These are phyloP conservation scores for Moricandia arvensis DNA, from an alignment of 345 rosid species.

Conservation along the genomic window DNA sequence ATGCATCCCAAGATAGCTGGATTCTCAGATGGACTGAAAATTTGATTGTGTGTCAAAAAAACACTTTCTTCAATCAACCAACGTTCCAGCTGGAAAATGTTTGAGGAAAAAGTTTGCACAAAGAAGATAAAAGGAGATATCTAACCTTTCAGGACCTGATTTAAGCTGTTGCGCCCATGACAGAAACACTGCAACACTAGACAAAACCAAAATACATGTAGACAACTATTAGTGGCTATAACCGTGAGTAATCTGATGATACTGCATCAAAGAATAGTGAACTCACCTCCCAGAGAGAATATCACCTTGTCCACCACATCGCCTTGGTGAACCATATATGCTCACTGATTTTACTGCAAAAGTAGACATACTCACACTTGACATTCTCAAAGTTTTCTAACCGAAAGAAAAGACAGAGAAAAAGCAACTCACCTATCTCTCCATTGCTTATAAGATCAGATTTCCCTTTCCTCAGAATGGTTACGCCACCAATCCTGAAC, in stretches of 20 bases:
- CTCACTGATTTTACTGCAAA: slow-evolving; percentile 74
- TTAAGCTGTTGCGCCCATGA: slow-evolving; percentile 74
- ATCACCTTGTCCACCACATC: slow-evolving; percentile 98
- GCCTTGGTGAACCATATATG: slow-evolving; percentile 79
- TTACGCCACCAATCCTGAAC: slow-evolving; percentile 80
- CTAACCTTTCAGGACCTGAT: slow-evolving; percentile 48
- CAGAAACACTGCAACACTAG: slow-evolving; percentile 80
- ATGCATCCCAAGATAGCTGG: slow-evolving; percentile 87
- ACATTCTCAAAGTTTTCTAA: not conserved
- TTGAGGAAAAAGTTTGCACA: not conserved
- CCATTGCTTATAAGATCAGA: slow-evolving; percentile 83
- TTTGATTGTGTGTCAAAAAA: not conserved
- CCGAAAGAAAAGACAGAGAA: not conserved
- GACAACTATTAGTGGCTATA: slow-evolving; percentile 9
- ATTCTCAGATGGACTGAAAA: slow-evolving; percentile 34
- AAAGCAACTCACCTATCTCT: slow-evolving; percentile 52
- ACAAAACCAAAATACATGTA: slow-evolving; percentile 18
- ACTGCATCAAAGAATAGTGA: not conserved
- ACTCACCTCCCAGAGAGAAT: slow-evolving; percentile 89
- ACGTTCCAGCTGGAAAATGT: not conserved
- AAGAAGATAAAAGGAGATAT: no score
- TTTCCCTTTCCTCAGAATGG: slow-evolving; percentile 82
- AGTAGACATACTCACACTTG: slow-evolving; percentile 4
- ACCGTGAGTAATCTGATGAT: not conserved
- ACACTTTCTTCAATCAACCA: not conserved